These are phyloP conservation scores for Plasmodium ovale DNA, from an alignment of 169 alveolate genomes.

Conservation along the genomic window DNA sequence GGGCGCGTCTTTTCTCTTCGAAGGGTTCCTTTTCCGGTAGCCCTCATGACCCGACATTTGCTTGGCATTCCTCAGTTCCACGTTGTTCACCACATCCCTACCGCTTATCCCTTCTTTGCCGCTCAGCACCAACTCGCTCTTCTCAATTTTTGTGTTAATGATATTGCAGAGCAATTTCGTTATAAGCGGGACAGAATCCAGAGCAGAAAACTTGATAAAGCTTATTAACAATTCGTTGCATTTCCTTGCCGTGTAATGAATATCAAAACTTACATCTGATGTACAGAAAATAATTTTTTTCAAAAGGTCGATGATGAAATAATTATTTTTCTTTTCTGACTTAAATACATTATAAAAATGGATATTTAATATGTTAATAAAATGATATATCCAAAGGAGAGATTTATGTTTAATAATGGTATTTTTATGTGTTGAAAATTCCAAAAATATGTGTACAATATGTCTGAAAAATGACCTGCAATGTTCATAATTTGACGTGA, in stretches of 20 bases:
- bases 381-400: slow-evolving; percentile 73
- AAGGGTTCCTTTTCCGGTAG: too few species aligned
- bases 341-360: slow-evolving; percentile 68
- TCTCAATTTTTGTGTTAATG: slow-evolving; percentile 21
- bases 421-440: slow-evolving; percentile 38
- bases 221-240: slow-evolving; percentile 61
- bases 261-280: slow-evolving; percentile 55
- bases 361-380: slow-evolving; percentile 62
- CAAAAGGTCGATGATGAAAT: slow-evolving; percentile 21
- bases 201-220: slow-evolving; percentile 26
- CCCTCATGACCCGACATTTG: not conserved
- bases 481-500: slow-evolving; percentile 71
- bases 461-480: slow-evolving; percentile 60
- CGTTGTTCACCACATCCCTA: too few species aligned
- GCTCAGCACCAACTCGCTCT: not conserved
- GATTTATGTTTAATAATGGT: slow-evolving; percentile 61
- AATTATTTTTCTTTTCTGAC: slow-evolving; percentile 32
- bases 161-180: slow-evolving; percentile 40
- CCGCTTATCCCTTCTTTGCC: not conserved
- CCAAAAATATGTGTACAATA: slow-evolving; percentile 44
- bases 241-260: slow-evolving; percentile 69
- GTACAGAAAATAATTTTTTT: slow-evolving; percentile 48
- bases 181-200: slow-evolving; percentile 21
- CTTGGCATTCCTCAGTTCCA: too few species aligned
- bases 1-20: too few species aligned